Evolutionary conservation across 352 stramenopile species (phyloP), one percentile per base, ranked within the genome.

Genomic region (Pelagophyceae sp.): DNA sequence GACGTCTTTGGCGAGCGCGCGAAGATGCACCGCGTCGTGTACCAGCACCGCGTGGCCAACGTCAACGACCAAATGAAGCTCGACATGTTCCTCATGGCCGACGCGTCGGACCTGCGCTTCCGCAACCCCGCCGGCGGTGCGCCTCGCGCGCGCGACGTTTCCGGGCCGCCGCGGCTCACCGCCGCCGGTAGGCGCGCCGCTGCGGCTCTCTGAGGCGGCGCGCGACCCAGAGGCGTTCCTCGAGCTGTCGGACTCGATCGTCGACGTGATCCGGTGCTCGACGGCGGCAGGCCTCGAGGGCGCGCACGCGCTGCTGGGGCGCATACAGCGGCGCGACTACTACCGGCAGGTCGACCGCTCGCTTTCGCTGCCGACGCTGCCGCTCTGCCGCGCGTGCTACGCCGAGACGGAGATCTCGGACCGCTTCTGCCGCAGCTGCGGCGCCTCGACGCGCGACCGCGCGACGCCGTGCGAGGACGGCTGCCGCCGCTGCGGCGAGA

Each of bases 1-100:
- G 58, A 81, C 20, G 87, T 93, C 65, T 94, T 94, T 72, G 75
- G 79, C 25, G 78, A 83, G 60, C 72, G 89, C 25, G 87, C 86
- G 38, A 72, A 79, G 58, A 77, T 89, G 25, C 85, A 90, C 76
- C 72, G 79, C 29, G 79, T 71, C 17, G 77, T 90, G 32, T 91
- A 90, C 75, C 77, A 82, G 51, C 85, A 91, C 69, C 83, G 84
- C 61, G 88, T 83, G 60, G 82, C 76, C 60, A 76, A 77, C 78
- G 82, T 78, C 25, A 76, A 58, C 23, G 80, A 79, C 38, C 81
- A 74, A 35, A 85, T 89, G 82, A 81, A 90, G 70, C 82, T 74
- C 70, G 85, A 90, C 76, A 87, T 88, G 76, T 77, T 91, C n/a
- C 71, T 82, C 6, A 67, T 84, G 23, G 87, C 87, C 0, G 85